Conservation (phyloP, 768 basidiomycete species). For the Leccinum truebloodii region DNA sequence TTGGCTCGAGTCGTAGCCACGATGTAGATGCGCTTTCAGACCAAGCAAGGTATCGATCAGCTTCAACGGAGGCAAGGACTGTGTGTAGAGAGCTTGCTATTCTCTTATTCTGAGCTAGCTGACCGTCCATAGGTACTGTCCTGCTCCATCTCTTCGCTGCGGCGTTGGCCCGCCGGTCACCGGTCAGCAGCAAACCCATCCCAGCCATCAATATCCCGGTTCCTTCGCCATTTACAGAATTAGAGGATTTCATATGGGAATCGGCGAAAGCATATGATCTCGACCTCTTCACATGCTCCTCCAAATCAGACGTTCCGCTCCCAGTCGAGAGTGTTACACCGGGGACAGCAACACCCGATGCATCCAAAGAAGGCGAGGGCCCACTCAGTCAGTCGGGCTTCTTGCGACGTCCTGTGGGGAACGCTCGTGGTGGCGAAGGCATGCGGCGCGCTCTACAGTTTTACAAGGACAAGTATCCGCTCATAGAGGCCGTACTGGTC, state of each 20-base stretch:
- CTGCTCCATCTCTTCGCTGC: conserved; percentile 87
- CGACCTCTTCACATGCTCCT: conserved; percentile 54
- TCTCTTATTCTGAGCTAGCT: background rate
- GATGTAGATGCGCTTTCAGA: conserved; percentile 39
- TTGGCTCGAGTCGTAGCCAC: background rate
- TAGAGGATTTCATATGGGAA: conserved; percentile 82
- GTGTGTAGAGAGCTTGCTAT: conserved; percentile 47
- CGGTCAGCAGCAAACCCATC: conserved; percentile 46
- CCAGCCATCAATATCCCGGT: conserved; percentile 86
- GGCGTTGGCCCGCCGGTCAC: conserved; percentile 51
- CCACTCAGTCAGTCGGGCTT: conserved; percentile 12
- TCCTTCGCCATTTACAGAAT: conserved; percentile 79
- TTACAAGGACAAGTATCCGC: conserved; percentile 67
- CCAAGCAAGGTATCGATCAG: conserved; percentile 78
- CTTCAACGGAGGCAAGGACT: conserved; percentile 99
- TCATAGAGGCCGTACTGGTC: conserved; percentile 80
- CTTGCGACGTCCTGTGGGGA: conserved; percentile 43
- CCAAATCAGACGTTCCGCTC: conserved; percentile 40
- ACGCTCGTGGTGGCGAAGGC: conserved; percentile 58
- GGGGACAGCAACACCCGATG: conserved; percentile 30
- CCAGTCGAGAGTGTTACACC: conserved; percentile 50
- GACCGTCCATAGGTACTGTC: conserved; percentile 73
- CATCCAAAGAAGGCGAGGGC: conserved; percentile 11
- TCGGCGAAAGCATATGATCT: conserved; percentile 66
- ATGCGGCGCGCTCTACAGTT: conserved; percentile 78